phyloP scores from a whole-genome alignment of 306 rosid species.

The Elaeagnus macrophylla region DNA sequence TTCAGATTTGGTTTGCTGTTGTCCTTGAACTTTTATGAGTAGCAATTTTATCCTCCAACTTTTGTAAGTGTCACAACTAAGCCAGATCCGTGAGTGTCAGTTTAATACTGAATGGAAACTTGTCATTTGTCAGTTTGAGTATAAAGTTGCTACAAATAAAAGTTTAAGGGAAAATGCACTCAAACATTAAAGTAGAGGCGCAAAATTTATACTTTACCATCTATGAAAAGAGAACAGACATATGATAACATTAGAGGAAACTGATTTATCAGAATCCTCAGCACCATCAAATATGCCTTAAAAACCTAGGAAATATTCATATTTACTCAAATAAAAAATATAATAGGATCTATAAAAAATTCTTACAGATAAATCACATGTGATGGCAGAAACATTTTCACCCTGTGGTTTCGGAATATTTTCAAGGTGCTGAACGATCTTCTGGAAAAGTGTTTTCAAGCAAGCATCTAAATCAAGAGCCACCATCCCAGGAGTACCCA shows the following conservation, averaged over 20 bases:
- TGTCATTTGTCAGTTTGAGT: too few species aligned
- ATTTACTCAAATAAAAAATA: constrained; percentile 10
- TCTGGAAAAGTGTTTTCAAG: constrained; percentile 68
- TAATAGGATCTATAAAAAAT: constrained; percentile 16
- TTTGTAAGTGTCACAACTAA: too few species aligned
- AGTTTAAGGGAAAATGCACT: too few species aligned
- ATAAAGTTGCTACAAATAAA: too few species aligned
- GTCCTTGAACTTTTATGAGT: too few species aligned
- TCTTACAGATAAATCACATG: constrained; percentile 71
- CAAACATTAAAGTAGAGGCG: too few species aligned
- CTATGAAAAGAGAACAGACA: neutral
- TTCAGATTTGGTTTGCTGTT: too few species aligned
- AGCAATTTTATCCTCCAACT: too few species aligned
- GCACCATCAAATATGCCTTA: neutral
- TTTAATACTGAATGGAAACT: too few species aligned
- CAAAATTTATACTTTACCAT: too few species aligned
- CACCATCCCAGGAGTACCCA: constrained; percentile 95
- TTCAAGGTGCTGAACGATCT: constrained; percentile 83
- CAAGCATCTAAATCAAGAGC: constrained; percentile 88
- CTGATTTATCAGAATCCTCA: neutral
- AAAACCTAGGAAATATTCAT: neutral
- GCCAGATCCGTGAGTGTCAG: too few species aligned
- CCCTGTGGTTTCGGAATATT: constrained; percentile 90
- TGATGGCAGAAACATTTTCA: constrained; percentile 80
- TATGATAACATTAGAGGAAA: neutral